phyloP scores from a whole-genome alignment of 2,329 filamentous ascomycete species.

The Rutstroemia sp. region DNA sequence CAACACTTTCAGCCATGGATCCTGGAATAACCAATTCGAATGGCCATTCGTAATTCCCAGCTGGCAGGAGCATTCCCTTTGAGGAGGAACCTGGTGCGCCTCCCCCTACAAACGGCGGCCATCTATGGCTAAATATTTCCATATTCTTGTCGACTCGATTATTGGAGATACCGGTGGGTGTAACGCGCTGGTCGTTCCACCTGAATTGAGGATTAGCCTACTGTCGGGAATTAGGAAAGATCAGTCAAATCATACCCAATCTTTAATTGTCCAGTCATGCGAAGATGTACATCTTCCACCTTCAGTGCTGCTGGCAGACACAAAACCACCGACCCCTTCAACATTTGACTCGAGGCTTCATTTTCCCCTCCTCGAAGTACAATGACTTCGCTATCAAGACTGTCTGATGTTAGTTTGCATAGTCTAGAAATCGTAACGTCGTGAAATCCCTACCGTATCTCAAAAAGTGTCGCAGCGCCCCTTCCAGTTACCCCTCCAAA shows the following conservation, averaged over 20 bases:
- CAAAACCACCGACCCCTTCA: conserved; percentile 67
- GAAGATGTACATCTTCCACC: conserved; percentile 66
- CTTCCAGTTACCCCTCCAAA: conserved; percentile 29
- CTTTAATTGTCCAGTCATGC: conserved; percentile 62
- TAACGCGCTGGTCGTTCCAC: conserved; percentile 45
- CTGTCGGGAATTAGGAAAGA: conserved; percentile 1
- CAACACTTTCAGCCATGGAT: conserved; percentile 74
- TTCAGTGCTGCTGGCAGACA: conserved; percentile 63
- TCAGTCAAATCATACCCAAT: conserved; percentile 49
- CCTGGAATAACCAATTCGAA: conserved; percentile 71
- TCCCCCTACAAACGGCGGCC: conserved; percentile 56
- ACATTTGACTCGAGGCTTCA: conserved; percentile 66
- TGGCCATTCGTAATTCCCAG: conserved; percentile 78
- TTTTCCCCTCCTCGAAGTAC: conserved; percentile 69
- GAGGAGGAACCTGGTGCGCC: conserved; percentile 37
- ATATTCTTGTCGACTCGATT: conserved; percentile 52
- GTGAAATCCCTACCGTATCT: conserved; percentile 28
- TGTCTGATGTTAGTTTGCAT: conserved; percentile 30
- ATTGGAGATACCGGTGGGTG: conserved; percentile 50
- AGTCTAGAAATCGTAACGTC: conserved; percentile 3
- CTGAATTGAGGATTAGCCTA: conserved; percentile 25
- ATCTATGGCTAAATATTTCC: conserved; percentile 60
- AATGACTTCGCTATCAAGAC: conserved; percentile 71
- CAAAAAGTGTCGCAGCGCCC: conserved; percentile 30
- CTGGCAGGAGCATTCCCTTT: conserved; percentile 52